Conservation (phyloP, 768 basidiomycete species). For the Pilatotrama ljubarskyi region DNA sequence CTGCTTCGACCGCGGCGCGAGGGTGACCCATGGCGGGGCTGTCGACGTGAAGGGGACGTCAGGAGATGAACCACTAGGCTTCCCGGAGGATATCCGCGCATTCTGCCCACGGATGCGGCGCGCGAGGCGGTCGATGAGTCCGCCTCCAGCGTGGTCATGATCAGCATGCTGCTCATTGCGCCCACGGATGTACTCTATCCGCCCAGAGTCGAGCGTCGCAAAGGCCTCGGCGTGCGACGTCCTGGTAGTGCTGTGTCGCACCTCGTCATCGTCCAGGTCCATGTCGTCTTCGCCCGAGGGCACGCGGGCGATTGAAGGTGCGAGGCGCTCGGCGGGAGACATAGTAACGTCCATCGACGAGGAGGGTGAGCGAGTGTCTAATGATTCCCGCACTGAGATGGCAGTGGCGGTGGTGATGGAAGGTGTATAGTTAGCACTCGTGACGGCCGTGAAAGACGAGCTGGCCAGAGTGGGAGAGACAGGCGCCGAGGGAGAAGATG, state of each 20-base stretch:
- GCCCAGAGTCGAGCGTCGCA: slow-evolving; percentile 35
- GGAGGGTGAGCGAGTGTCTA: slow-evolving; percentile 16
- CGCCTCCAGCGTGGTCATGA: slow-evolving; percentile 18
- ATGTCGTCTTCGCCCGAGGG: slow-evolving; percentile 10
- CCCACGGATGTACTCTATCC: slow-evolving; percentile 28
- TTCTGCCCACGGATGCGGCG: slow-evolving; percentile 26
- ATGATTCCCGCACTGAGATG: slow-evolving; percentile 1
- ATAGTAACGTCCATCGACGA: slow-evolving; percentile 9
- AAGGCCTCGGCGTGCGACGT: slow-evolving; percentile 40
- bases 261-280: slow-evolving; percentile 28
- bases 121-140: slow-evolving; percentile 22
- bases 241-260: slow-evolving; percentile 26
- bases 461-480: slow-evolving; percentile 20
- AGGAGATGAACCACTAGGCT: slow-evolving; percentile 17
- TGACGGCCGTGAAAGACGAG: slow-evolving; percentile 9
- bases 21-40: slow-evolving; percentile 61
- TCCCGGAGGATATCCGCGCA: slow-evolving; percentile 6
- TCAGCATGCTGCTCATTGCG: slow-evolving; percentile 23
- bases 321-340: slow-evolving; percentile 6
- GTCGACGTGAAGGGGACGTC: slow-evolving; percentile 20
- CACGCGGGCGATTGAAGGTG: slow-evolving; percentile 6
- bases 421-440: slow-evolving; percentile 15
- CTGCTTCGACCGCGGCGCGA: slow-evolving; percentile 61
- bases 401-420: slow-evolving; percentile 14
- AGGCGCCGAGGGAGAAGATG: slow-evolving; percentile 15